Percentiles rank a stretch among this genome's conserved stretches.
Conservation (phyloP, 2,329 filamentous ascomycete species). For the Knoxdaviesia capensis region DNA sequence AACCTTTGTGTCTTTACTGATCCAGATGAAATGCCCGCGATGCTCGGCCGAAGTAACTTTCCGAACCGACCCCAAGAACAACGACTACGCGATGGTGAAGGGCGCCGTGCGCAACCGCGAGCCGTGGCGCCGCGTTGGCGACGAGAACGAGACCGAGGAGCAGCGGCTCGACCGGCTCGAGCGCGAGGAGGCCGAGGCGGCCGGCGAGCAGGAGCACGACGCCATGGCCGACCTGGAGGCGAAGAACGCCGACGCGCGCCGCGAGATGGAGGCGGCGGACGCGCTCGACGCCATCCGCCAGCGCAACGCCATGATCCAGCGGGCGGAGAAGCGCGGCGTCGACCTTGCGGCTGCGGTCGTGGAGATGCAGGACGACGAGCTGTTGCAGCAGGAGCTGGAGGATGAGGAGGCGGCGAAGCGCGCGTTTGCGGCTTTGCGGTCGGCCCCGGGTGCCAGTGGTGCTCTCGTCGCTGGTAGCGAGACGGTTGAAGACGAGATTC, state of each 20-base stretch:
- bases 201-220: slow-evolving; percentile 52
- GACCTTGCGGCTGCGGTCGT: slow-evolving; percentile 35
- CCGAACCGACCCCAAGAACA: slow-evolving; percentile 84
- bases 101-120: slow-evolving; percentile 90
- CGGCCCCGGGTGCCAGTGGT: slow-evolving; percentile 1
- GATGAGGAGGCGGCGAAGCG: slow-evolving; percentile 62
- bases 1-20: neutral
- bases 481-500: neutral
- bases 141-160: slow-evolving; percentile 65
- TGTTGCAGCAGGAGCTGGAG: slow-evolving; percentile 52
- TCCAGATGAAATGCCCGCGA: slow-evolving; percentile 57
- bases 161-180: slow-evolving; percentile 71
- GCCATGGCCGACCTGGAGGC: slow-evolving; percentile 91
- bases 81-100: slow-evolving; percentile 65
- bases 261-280: slow-evolving; percentile 93
- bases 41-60: slow-evolving; percentile 81
- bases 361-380: slow-evolving; percentile 33
- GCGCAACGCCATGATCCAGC: slow-evolving; percentile 71
- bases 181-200: slow-evolving; percentile 44
- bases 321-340: slow-evolving; percentile 47
- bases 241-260: slow-evolving; percentile 80
- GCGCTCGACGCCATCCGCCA: slow-evolving; percentile 87
- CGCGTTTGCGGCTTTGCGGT: slow-evolving; percentile 44
- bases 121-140: slow-evolving; percentile 50
- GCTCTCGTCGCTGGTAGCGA: neutral